These are phyloP conservation scores for Ascosphaera pollenicola DNA, from an alignment of 2,329 filamentous ascomycete species.

Conservation along the genomic window DNA sequence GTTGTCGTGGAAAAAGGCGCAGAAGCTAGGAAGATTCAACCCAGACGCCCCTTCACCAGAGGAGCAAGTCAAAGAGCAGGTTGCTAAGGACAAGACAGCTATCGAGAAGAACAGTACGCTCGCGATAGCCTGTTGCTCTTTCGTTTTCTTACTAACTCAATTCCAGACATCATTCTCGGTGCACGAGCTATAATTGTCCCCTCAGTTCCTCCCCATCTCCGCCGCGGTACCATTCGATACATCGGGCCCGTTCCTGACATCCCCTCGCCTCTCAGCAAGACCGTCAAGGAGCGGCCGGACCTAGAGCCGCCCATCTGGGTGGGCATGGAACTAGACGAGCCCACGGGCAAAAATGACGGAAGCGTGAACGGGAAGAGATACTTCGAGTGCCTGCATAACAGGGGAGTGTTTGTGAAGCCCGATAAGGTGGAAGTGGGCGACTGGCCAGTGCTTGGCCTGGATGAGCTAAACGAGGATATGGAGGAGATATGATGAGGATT, in stretches of 20 bases:
- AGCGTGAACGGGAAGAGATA: conserved; percentile 28
- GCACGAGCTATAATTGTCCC: conserved; percentile 23
- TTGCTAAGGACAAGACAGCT: conserved; percentile 35
- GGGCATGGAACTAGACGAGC: conserved; percentile 39
- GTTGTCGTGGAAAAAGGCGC: conserved; percentile 82
- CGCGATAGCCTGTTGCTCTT: neutral
- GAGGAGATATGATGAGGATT: conserved; percentile 28
- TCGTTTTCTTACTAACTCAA: too few relatives aligned
- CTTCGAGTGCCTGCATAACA: conserved; percentile 30
- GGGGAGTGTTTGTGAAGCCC: conserved; percentile 38
- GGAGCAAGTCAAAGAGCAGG: conserved; percentile 46
- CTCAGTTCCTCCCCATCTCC: conserved; percentile 19
- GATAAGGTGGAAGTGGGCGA: conserved; percentile 41
- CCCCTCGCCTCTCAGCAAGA: conserved; percentile 11
- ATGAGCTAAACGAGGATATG: conserved; percentile 32
- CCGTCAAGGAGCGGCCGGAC: conserved; percentile 6
- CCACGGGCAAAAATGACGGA: conserved; percentile 43
- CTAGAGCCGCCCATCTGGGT: conserved; percentile 26
- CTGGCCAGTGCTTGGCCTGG: conserved; percentile 27
- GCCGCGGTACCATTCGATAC: conserved; percentile 21
- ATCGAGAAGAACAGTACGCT: conserved; percentile 41
- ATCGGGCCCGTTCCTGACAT: conserved; percentile 20
- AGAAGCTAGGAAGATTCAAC: conserved; percentile 91
- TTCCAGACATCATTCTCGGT: conserved; percentile 6
- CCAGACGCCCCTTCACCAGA: conserved; percentile 56